A percentile compares a stretch with the other conserved stretches of the same genome.
Evolutionary conservation across 164 flowering plant species (phyloP).

Genomic region (Hamamelis virginiana): DNA sequence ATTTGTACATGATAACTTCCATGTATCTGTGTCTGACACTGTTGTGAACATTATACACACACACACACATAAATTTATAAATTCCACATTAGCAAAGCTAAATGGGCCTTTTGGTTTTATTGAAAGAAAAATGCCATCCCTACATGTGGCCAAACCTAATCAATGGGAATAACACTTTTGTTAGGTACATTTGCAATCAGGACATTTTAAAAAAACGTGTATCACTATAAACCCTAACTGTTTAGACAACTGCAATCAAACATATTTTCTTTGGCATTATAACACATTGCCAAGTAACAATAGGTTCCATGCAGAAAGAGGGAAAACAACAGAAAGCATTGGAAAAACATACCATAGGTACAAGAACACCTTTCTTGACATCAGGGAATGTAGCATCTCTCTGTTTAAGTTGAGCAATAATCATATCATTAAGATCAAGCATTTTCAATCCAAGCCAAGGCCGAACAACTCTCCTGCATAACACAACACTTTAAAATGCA

Average conservation of each 20-base stretch:
- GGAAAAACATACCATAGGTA: constrained; percentile 66
- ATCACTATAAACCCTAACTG: background rate
- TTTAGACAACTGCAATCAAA: background rate
- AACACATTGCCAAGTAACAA: background rate
- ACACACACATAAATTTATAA: too few relatives aligned
- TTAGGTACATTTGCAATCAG: too few relatives aligned
- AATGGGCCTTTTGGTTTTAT: too few relatives aligned
- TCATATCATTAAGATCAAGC: constrained; percentile 86
- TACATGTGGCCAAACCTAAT: too few relatives aligned
- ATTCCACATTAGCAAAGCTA: too few relatives aligned
- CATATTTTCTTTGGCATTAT: background rate
- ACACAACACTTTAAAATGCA: background rate
- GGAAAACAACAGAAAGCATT: background rate
- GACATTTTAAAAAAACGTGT: too few relatives aligned
- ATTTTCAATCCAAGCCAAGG: constrained; percentile 97
- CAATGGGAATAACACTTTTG: too few relatives aligned
- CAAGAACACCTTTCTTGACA: constrained; percentile 73
- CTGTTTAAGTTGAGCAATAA: constrained; percentile 81
- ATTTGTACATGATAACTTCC: too few relatives aligned
- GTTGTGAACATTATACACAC: too few relatives aligned
- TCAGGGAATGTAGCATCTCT: constrained; percentile 68
- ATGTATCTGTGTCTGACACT: too few relatives aligned
- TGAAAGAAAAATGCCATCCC: too few relatives aligned
- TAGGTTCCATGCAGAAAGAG: background rate
- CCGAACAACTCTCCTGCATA: constrained; percentile 86